Evolutionary conservation across 805 yeast species (phyloP), one percentile per base, ranked within the genome.

Genomic region (Saccharomycopsis fermentans): DNA sequence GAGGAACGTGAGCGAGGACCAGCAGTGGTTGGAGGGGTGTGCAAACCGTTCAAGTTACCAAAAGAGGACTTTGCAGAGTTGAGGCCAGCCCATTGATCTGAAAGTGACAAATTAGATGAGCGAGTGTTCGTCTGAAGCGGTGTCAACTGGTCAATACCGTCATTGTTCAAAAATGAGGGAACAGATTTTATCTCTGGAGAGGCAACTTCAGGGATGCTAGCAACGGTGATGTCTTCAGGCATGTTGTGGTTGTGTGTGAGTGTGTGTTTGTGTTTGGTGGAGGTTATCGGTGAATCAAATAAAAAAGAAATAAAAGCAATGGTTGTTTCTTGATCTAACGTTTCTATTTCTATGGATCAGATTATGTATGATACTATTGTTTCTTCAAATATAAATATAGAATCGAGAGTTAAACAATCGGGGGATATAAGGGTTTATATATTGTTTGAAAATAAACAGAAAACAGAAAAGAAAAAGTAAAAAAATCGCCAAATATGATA

Each of bases 111-210:
- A 36, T 87, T 82, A 11, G 86, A 81, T 6, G 83, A 87, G 51
- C 84, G 71, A 66, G 82, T 81, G 64, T 78, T 82, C 68, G 87
- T 76, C 8, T 80, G 74, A 56, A 77, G 74, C 2, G 91, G 91
- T 57, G 77, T 78, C 66, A 86, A 70, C 58, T 79, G 78, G 66
- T 85, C 90, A 21, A 86, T 84, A 26, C 87, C 88, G 67, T 86
- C 90, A 63, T 84, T 85, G 65, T 86, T 84, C 62, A 86, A 76
- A 65, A 80, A 84, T 11, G 89, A 82, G 16, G 62, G 63, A 12
- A 58, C 61, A 5, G 61, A 52, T 19, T 40, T 54, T 43, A 61
- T 61, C 35, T 58, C 59, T 3, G 63, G 62, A 3, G 63, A 61
- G 19, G 50, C 50, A 16, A 43, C 50, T 14, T 43, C 29, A 8